Evolutionary conservation across 1,284 basidiomycete species (phyloP).

Genomic region (Porogramme epimiltina): DNA sequence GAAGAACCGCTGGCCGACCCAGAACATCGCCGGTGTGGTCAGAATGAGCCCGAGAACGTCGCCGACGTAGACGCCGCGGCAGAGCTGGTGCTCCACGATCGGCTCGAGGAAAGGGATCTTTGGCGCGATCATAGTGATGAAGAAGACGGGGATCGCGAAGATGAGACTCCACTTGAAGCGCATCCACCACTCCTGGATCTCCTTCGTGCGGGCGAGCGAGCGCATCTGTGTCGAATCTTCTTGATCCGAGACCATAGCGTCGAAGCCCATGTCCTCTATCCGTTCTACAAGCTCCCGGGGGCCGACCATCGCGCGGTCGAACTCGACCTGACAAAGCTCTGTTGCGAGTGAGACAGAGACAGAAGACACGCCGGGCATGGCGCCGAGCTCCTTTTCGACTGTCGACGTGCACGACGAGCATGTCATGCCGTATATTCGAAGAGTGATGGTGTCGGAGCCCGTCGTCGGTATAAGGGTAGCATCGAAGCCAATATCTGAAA

Average conservation of each 20-base stretch:
- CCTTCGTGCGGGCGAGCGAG: slow-evolving; percentile 90
- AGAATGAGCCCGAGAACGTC: slow-evolving; percentile 84
- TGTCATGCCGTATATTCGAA: slow-evolving; percentile 91
- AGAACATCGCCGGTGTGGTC: slow-evolving; percentile 93
- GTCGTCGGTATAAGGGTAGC: slow-evolving; percentile 71
- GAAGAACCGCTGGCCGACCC: slow-evolving; percentile 90
- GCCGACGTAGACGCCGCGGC: slow-evolving; percentile 78
- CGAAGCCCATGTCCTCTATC: slow-evolving; percentile 89
- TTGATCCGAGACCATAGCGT: slow-evolving; percentile 85
- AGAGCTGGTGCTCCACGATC: slow-evolving; percentile 51
- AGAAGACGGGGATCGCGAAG: slow-evolving; percentile 93
- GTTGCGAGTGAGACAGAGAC: slow-evolving; percentile 76
- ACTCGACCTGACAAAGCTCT: slow-evolving; percentile 75
- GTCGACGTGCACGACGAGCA: slow-evolving; percentile 82
- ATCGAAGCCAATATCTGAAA: slow-evolving; percentile 92
- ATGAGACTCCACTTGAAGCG: slow-evolving; percentile 76
- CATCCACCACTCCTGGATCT: slow-evolving; percentile 88
- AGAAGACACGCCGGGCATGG: slow-evolving; percentile 75
- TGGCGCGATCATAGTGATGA: slow-evolving; percentile 88
- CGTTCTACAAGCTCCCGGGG: slow-evolving; percentile 86
- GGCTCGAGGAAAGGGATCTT: slow-evolving; percentile 64
- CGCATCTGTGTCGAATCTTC: slow-evolving; percentile 87
- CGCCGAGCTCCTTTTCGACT: slow-evolving; percentile 72
- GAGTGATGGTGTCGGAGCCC: slow-evolving; percentile 65
- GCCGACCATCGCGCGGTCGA: slow-evolving; percentile 75